Evolutionary conservation across 768 basidiomycete genomes (phyloP).

Genomic region (Holtermanniella nyarrowii): DNA sequence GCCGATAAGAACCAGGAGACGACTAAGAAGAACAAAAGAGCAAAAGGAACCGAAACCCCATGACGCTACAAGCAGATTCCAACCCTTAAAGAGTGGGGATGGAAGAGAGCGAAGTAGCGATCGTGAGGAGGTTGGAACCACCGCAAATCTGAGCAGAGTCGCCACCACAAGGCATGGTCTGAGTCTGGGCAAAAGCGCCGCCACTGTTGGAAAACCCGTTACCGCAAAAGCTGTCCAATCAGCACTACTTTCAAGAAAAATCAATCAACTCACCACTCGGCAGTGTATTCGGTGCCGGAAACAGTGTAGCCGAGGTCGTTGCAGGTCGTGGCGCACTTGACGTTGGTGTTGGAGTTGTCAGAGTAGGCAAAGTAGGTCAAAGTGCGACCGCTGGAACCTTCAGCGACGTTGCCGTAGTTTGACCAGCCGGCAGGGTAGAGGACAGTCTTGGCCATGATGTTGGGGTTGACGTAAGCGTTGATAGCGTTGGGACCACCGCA

Average conservation of each 20-base stretch:
- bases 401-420: constrained; percentile 12
- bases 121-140: neutral
- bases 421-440: constrained; percentile 14
- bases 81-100: neutral
- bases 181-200: constrained; percentile 2
- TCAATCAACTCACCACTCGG: too few species aligned
- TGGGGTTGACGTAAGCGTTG: neutral
- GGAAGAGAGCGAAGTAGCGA: neutral
- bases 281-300: constrained; percentile 13
- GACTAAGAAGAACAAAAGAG: too few species aligned
- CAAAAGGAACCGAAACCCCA: too few species aligned
- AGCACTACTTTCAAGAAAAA: too few species aligned
- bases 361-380: constrained; percentile 7
- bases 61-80: neutral
- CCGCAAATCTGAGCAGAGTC: neutral
- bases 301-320: constrained; percentile 11
- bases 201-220: constrained; percentile 11
- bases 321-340: constrained; percentile 16
- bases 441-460: neutral
- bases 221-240: too few species aligned
- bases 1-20: too few species aligned
- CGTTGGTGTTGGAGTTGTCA: constrained; percentile 12
- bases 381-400: constrained; percentile 9
- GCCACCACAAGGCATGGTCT: neutral
- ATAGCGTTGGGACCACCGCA: constrained; percentile 27